Percentiles rank a stretch among this genome's conserved stretches.
These are phyloP conservation scores for Ogataea dorogensis DNA, from an alignment of 805 yeast genomes.

Conservation along the genomic window DNA sequence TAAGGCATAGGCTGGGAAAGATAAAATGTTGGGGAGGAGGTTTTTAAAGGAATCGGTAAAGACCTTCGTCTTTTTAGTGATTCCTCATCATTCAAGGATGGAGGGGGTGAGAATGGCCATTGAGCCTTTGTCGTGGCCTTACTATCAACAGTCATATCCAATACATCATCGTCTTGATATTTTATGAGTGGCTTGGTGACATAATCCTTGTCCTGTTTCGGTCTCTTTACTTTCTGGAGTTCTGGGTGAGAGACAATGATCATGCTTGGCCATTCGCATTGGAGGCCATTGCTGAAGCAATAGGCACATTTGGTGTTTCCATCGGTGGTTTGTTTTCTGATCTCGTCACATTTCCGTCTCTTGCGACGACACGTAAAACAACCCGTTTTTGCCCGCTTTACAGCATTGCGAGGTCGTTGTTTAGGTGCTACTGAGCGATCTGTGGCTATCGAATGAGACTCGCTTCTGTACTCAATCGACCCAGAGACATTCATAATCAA, in stretches of 20 bases:
- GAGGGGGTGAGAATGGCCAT: slow-evolving; percentile 7
- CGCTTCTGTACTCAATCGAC: background rate
- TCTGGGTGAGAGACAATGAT: slow-evolving; percentile 7
- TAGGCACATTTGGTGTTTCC: slow-evolving; percentile 19
- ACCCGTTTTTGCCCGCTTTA: slow-evolving; percentile 34
- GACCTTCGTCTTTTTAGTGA: background rate
- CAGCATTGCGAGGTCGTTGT: background rate
- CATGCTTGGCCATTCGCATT: slow-evolving; percentile 21
- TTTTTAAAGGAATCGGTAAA: slow-evolving; percentile 1
- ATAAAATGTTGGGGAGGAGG: slow-evolving; percentile 1
- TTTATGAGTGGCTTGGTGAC: background rate
- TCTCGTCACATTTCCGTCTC: slow-evolving; percentile 52
- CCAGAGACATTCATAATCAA: background rate
- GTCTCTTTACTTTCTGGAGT: background rate
- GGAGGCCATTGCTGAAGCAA: slow-evolving; percentile 12
- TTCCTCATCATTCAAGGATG: slow-evolving; percentile 3
- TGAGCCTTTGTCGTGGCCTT: background rate
- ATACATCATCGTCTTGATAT: background rate
- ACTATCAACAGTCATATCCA: background rate
- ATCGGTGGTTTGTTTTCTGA: slow-evolving; percentile 7
- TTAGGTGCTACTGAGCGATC: background rate
- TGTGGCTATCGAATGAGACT: background rate
- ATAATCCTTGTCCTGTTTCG: background rate
- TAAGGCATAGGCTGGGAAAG: background rate
- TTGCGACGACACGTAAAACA: slow-evolving; percentile 52